Percentiles rank a stretch among this genome's conserved stretches.
Evolutionary conservation across 2,329 filamentous ascomycete genomes (phyloP).

Genomic region (Cladophialophora yegresii): DNA sequence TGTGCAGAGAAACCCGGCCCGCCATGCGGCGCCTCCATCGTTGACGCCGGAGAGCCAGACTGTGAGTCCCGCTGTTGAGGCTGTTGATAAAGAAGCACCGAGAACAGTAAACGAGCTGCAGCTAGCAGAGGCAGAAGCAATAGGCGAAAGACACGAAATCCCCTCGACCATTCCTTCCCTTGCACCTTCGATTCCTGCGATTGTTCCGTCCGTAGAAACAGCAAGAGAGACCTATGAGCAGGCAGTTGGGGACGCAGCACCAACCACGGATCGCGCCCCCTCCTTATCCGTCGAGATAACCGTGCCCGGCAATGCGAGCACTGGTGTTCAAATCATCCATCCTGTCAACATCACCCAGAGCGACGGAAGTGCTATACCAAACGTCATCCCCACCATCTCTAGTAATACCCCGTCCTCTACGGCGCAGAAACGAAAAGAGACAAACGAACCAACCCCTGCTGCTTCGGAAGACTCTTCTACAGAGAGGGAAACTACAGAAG

Average conservation of each 20-base stretch:
- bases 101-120: constrained; percentile 14
- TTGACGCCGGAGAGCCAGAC: constrained; percentile 35
- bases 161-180: constrained; percentile 16
- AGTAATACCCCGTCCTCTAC: constrained; percentile 12
- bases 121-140: constrained; percentile 2
- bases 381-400: constrained; percentile 25
- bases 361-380: neutral
- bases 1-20: constrained; percentile 40
- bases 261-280: neutral
- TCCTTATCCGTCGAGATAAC: constrained; percentile 18
- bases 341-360: neutral
- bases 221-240: constrained; percentile 17
- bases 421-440: constrained; percentile 9
- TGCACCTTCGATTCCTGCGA: constrained; percentile 17
- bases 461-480: constrained; percentile 18
- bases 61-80: constrained; percentile 20
- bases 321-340: constrained; percentile 20
- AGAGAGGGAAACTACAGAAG: constrained; percentile 8
- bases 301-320: constrained; percentile 13
- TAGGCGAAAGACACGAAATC: constrained; percentile 21
- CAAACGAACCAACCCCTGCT: constrained; percentile 22
- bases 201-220: constrained; percentile 12
- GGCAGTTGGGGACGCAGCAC: neutral
- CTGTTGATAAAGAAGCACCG: constrained; percentile 10
- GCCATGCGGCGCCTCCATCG: constrained; percentile 53